phyloP scores from a whole-genome alignment of 148 eudicot genomes.

The Rhododendron molle region DNA sequence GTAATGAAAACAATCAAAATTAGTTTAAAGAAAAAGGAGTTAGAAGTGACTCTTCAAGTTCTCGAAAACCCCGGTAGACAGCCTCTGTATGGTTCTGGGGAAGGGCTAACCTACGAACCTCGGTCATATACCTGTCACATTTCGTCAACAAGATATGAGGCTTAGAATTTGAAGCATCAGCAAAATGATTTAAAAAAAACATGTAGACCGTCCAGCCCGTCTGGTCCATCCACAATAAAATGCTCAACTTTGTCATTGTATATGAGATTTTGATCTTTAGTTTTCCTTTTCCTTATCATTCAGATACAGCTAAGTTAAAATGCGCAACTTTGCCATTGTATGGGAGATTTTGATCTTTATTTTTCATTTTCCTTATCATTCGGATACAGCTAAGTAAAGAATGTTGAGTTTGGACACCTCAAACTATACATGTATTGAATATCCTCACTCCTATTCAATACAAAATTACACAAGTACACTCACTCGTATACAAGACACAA shows the following conservation, averaged over 20 bases:
- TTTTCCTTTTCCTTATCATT: background rate
- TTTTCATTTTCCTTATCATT: no score
- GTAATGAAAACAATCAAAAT: constrained; percentile 24
- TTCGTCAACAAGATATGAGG: background rate
- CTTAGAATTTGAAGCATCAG: background rate
- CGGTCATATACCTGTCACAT: constrained; percentile 73
- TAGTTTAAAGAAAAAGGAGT: constrained; percentile 56
- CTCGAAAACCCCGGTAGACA: constrained; percentile 71
- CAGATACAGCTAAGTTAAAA: background rate
- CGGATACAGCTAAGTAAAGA: no score
- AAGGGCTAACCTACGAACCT: constrained; percentile 79
- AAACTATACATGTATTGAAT: no score
- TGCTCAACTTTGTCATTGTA: no score
- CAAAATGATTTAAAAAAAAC: background rate
- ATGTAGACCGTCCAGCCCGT: background rate
- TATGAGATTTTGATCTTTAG: background rate
- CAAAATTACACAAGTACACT: no score
- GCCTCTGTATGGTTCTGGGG: constrained; percentile 76
- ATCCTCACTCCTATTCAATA: no score
- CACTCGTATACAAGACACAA: no score
- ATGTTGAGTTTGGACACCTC: no score
- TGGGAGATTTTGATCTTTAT: no score
- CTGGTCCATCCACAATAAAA: background rate
- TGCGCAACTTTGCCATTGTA: no score
- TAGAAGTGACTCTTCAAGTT: constrained; percentile 86